Conservation (phyloP, 2,329 filamentous ascomycete species). For the Colletotrichum tabaci region DNA sequence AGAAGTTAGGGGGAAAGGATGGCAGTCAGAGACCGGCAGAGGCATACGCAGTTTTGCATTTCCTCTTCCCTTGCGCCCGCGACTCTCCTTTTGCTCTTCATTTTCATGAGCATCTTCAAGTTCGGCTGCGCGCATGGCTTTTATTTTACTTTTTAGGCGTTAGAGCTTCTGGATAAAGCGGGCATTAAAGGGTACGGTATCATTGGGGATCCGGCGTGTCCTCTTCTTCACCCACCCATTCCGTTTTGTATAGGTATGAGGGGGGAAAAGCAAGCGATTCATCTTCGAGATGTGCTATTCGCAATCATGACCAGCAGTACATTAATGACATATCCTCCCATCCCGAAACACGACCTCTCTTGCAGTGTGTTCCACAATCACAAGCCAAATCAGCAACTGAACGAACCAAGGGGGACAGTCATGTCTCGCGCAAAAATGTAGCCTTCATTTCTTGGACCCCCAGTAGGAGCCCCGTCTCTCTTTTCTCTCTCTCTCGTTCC, state of each 20-base stretch:
- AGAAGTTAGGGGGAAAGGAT: not conserved
- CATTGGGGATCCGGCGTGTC: not conserved
- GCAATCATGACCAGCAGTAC: not conserved
- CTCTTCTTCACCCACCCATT: not conserved
- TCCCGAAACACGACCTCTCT: not conserved
- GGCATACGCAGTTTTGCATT: not conserved
- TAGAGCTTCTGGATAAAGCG: slow-evolving; percentile 27
- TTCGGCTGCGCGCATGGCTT: not conserved
- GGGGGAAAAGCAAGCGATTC: not conserved
- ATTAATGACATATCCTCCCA: not conserved
- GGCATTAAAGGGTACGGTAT: slow-evolving; percentile 6
- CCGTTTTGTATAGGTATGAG: not conserved
- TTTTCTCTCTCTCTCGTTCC: not conserved
- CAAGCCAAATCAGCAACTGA: not conserved
- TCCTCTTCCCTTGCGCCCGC: not conserved
- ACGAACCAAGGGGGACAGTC: not conserved
- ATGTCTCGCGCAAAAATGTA: slow-evolving; percentile 9
- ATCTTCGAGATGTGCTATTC: not conserved
- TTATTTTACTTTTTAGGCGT: slow-evolving; percentile 15
- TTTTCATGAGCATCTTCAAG: not conserved
- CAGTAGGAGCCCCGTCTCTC: not conserved
- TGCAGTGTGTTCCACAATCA: slow-evolving; percentile 4
- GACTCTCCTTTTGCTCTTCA: not conserved
- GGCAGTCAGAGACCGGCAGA: not conserved
- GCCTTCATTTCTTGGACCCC: too few species aligned